Evolutionary conservation across 805 yeast genomes (phyloP).

Genomic region (Starmera amethionina): DNA sequence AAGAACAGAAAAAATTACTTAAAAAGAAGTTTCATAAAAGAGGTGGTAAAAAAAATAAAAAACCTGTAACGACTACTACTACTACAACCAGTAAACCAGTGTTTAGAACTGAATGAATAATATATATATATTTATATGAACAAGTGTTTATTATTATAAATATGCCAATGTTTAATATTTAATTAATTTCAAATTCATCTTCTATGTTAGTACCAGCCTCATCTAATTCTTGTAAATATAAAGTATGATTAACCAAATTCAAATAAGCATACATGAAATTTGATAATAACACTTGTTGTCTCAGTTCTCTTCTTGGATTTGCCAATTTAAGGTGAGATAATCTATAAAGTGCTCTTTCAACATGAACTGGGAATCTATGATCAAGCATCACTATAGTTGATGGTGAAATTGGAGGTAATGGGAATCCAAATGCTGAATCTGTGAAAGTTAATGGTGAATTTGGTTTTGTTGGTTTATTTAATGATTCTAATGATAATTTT

Average conservation of each 20-base stretch:
- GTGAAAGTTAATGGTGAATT: slow-evolving; percentile 52
- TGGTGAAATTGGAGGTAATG: slow-evolving; percentile 69
- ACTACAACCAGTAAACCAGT: slow-evolving; percentile 5
- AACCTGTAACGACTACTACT: slow-evolving; percentile 2
- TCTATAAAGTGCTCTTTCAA: slow-evolving; percentile 91
- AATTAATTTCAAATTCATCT: slow-evolving; percentile 1
- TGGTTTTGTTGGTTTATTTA: slow-evolving; percentile 29
- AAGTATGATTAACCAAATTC: slow-evolving; percentile 87
- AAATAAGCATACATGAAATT: slow-evolving; percentile 97
- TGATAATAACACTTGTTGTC: slow-evolving; percentile 87
- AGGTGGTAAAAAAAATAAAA: slow-evolving; percentile 18
- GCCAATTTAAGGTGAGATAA: slow-evolving; percentile 89
- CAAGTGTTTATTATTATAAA: not conserved
- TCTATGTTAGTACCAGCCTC: slow-evolving; percentile 16
- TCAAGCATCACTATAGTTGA: slow-evolving; percentile 76
- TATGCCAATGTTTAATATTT: too few relatives aligned
- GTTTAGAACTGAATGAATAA: slow-evolving; percentile 11
- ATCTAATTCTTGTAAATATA: slow-evolving; percentile 58
- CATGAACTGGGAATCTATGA: slow-evolving; percentile 85
- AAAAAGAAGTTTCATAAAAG: slow-evolving; percentile 14
- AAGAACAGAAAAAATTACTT: slow-evolving; percentile 9
- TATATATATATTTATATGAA: too few relatives aligned
- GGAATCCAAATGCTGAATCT: slow-evolving; percentile 83
- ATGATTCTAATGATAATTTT: slow-evolving; percentile 24
- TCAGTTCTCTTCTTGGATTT: slow-evolving; percentile 81